Percentiles rank a stretch among this genome's conserved stretches.
These are phyloP conservation scores for Colletotrichum sp. DNA, from an alignment of 2,329 filamentous ascomycete species.

Conservation along the genomic window DNA sequence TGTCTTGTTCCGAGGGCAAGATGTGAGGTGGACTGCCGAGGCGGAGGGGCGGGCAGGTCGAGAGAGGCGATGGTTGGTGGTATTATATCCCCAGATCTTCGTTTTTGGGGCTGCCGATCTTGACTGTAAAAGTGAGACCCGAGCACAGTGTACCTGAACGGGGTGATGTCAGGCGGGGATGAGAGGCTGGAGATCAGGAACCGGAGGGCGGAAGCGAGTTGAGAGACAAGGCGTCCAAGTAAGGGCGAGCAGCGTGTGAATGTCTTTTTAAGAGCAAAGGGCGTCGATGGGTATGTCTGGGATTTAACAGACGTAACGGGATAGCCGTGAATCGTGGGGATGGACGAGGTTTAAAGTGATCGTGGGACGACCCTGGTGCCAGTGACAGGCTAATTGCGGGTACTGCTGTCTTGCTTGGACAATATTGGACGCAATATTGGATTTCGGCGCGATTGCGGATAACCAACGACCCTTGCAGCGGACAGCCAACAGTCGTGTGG, in stretches of 20 bases:
- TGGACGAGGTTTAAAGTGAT: constrained; percentile 17
- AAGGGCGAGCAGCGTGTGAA: background rate
- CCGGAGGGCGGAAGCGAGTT: background rate
- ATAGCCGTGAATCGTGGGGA: constrained; percentile 15
- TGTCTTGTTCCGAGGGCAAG: background rate
- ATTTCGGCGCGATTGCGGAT: constrained; percentile 19
- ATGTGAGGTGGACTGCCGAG: background rate
- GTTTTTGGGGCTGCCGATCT: constrained; percentile 12
- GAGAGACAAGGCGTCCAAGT: background rate
- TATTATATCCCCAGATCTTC: constrained; percentile 22
- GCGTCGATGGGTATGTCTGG: background rate
- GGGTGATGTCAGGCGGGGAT: constrained; percentile 15
- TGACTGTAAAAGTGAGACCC: constrained; percentile 4
- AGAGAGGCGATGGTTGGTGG: constrained; percentile 7
- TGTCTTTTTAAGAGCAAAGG: background rate
- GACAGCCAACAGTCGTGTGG: constrained; percentile 5
- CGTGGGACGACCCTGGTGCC: constrained; percentile 14
- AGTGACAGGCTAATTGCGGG: constrained; percentile 20
- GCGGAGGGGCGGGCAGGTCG: background rate
- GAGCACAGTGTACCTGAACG: constrained; percentile 7
- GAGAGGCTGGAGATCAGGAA: background rate
- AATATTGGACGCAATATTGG: constrained; percentile 22
- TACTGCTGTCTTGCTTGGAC: constrained; percentile 17
- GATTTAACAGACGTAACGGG: background rate
- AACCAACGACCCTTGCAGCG: constrained; percentile 12